Conservation (phyloP, 768 basidiomycete genomes). For the Coprinellus aureogranulatus region DNA sequence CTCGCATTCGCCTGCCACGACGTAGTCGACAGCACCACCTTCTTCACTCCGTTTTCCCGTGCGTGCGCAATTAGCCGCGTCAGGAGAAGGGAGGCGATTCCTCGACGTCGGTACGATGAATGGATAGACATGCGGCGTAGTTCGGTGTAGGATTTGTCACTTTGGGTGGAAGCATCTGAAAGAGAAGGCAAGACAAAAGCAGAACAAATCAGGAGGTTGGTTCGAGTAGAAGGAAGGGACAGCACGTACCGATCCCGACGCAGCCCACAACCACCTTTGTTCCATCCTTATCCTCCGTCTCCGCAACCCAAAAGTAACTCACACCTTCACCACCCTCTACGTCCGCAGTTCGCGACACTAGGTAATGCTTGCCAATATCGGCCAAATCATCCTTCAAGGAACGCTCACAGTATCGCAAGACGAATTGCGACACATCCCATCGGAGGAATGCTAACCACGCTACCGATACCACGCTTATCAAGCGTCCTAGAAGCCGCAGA, state of each 20-base stretch:
- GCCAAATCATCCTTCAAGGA: slow-evolving; percentile 2
- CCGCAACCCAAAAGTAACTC: neutral
- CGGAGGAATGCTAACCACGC: too few relatives aligned
- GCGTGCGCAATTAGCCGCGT: slow-evolving; percentile 8
- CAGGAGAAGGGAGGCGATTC: slow-evolving; percentile 16
- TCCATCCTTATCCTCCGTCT: neutral
- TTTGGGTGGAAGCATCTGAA: neutral
- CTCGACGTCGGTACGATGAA: slow-evolving; percentile 11
- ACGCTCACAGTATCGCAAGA: neutral
- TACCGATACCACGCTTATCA: too few relatives aligned
- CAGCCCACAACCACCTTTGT: neutral
- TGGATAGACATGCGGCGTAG: slow-evolving; percentile 20
- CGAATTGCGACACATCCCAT: too few relatives aligned
- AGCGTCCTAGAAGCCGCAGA: too few relatives aligned
- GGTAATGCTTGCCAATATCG: slow-evolving; percentile 1
- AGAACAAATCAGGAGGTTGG: neutral
- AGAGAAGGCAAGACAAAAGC: neutral
- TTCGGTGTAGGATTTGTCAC: slow-evolving; percentile 7
- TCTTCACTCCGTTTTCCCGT: neutral
- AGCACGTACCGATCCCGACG: neutral
- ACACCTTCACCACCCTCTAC: neutral
- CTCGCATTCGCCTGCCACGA: slow-evolving; percentile 15
- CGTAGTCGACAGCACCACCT: slow-evolving; percentile 17
- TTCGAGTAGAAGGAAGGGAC: neutral
- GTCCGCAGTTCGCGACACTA: neutral